These are phyloP conservation scores for Penicillium sp. DNA, from an alignment of 2,329 filamentous ascomycete species.

Conservation along the genomic window DNA sequence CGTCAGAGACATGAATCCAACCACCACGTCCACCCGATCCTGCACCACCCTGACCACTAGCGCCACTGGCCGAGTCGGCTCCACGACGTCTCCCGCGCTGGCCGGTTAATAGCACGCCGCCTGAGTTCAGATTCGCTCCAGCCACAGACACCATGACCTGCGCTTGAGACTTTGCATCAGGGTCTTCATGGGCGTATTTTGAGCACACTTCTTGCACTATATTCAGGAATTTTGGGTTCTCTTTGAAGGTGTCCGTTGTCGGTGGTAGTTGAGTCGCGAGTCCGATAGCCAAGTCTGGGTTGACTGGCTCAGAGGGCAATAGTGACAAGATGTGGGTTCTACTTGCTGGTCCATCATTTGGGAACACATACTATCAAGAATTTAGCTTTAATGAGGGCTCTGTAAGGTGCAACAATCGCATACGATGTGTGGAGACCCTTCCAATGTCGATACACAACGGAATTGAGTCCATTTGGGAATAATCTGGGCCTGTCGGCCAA, in stretches of 20 bases:
- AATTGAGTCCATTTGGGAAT: conserved; percentile 26
- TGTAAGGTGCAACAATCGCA: conserved; percentile 10
- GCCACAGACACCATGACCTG: conserved; percentile 60
- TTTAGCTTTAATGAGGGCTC: conserved; percentile 17
- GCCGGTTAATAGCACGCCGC: conserved; percentile 49
- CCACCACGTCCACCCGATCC: conserved; percentile 60
- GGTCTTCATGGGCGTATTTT: conserved; percentile 56
- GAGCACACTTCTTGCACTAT: conserved; percentile 58
- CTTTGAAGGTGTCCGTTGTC: conserved; percentile 55
- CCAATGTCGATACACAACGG: conserved; percentile 39
- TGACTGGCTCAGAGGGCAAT: conserved; percentile 56
- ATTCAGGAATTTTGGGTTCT: conserved; percentile 57
- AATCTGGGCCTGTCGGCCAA: conserved; percentile 22
- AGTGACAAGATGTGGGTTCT: conserved; percentile 55
- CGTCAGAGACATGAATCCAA: conserved; percentile 64
- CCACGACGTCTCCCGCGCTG: conserved; percentile 39
- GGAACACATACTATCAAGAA: conserved; percentile 50
- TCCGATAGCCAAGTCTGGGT: conserved; percentile 55
- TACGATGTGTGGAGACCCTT: conserved; percentile 44
- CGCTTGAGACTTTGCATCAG: conserved; percentile 58
- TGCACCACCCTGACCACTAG: conserved; percentile 58
- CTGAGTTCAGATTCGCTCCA: conserved; percentile 54
- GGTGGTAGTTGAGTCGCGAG: conserved; percentile 56
- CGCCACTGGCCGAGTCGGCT: conserved; percentile 53
- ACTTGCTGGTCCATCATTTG: conserved; percentile 40